Base-by-base conservation (phyloP, 2,329 filamentous ascomycete genomes). In the Aspergillus spinulosporus region DNA sequence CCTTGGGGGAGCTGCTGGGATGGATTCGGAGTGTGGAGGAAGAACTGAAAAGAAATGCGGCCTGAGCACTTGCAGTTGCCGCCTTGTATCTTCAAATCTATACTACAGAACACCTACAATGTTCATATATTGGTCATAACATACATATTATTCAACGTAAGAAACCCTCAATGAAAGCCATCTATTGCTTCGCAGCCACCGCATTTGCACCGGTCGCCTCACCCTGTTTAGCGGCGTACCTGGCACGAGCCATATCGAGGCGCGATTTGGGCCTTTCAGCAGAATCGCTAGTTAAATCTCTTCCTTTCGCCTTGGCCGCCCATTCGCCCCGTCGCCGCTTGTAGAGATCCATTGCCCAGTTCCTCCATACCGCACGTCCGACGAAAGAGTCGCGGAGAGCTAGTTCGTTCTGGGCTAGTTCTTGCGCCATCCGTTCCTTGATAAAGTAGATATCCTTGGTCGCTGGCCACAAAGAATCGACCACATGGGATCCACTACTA, bases 301-400 rank as follows among this genome's bases (percentile, higher is more conserved):
- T 58, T 34, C 82, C 82, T 47, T 85, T 86, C 8, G 82, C 82
- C 62, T 84, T 80, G 55, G 77, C 78, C 56, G 86, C 78, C 88
- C 88, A 90, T 54, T 88, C 85, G 4, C 75, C 77, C 40, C 84
- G 76, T 52, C 80, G 76, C 28, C 85, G 77, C 67, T 86, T 87
- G 72, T 87, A 90, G 4, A 88, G 72, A 71, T 90, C 88, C 82
- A 90, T 87, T 37, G 79, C 82, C 87, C 88, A 90, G 66, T 89
- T 90, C 61, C 84, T 80, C 86, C 87, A 89, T 8, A 90, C 86
- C 2, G 84, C 85, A 34, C 87, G 77, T 1, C 88, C 88, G 21
- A 84, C 79, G 36, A 81, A 82, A 1, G 82, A 86, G 56, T 88
- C 85, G n/a, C 87, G 80, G 14, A 90, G 71, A 0, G 74, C 65